These are phyloP conservation scores for Megacollybia platyphylla DNA, from an alignment of 1,284 basidiomycete species.

Conservation along the genomic window DNA sequence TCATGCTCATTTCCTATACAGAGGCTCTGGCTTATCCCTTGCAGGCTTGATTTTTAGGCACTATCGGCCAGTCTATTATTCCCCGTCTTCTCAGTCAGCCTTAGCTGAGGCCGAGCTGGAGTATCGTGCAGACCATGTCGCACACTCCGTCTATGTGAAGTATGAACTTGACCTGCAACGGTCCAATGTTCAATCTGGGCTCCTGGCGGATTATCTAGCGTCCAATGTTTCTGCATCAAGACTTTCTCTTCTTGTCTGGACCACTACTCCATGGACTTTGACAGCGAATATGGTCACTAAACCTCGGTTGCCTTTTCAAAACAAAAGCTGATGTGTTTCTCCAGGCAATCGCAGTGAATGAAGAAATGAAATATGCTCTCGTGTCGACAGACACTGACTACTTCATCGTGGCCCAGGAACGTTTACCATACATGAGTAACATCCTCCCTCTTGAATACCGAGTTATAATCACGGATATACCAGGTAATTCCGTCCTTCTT, in stretches of 20 bases:
- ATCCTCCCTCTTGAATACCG: too few relatives aligned
- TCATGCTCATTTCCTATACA: neutral
- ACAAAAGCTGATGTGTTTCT: conserved; percentile 5
- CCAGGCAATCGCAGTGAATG: conserved; percentile 79
- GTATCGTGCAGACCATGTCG: conserved; percentile 83
- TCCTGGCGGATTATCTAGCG: neutral
- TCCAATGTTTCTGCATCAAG: neutral
- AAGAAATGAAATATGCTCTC: conserved; percentile 62
- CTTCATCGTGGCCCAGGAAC: conserved; percentile 59
- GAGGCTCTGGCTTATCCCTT: neutral
- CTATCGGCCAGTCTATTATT: conserved; percentile 89
- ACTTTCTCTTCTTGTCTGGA: conserved; percentile 82
- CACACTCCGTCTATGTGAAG: conserved; percentile 78
- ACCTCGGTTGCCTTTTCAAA: neutral
- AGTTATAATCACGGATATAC: too few relatives aligned
- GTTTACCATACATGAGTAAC: neutral
- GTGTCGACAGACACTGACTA: conserved; percentile 20
- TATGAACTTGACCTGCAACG: conserved; percentile 42
- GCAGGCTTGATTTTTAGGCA: conserved; percentile 76
- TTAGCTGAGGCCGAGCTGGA: conserved; percentile 92
- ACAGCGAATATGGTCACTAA: conserved; percentile 86
- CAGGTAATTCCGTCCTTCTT: too few relatives aligned
- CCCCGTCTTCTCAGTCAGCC: conserved; percentile 89
- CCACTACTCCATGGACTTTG: conserved; percentile 96
- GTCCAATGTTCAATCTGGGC: neutral